These are phyloP conservation scores for Drosera spatulata DNA, from an alignment of 179 eudicot genomes.

Conservation along the genomic window DNA sequence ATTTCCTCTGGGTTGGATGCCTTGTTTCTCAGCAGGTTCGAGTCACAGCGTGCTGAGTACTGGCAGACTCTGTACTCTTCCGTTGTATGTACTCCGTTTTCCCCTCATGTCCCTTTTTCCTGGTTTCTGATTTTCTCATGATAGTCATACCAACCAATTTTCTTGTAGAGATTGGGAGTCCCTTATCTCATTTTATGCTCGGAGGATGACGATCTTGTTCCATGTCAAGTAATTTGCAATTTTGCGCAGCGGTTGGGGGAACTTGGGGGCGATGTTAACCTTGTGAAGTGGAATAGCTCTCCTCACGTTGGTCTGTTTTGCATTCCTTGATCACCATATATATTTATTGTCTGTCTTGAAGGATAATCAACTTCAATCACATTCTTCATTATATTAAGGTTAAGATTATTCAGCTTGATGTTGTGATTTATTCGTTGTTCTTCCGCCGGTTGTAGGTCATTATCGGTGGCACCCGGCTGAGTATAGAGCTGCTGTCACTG, in stretches of 20 bases:
- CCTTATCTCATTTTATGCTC: slow-evolving; percentile 4
- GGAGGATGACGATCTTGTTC: slow-evolving; percentile 90
- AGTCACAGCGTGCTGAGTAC: slow-evolving; percentile 87
- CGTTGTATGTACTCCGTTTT: slow-evolving; percentile 41
- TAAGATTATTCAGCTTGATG: too few relatives aligned
- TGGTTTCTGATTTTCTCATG: neutral
- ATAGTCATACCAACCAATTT: too few relatives aligned
- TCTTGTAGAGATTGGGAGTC: slow-evolving; percentile 15
- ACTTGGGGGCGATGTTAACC: slow-evolving; percentile 76
- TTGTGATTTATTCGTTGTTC: too few relatives aligned
- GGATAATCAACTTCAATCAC: too few relatives aligned
- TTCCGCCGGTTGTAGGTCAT: slow-evolving; percentile 36
- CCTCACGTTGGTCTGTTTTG: slow-evolving; percentile 71
- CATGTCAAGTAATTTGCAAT: slow-evolving; percentile 53
- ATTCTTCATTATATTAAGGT: too few relatives aligned
- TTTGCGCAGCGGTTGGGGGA: slow-evolving; percentile 56
- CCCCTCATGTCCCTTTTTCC: neutral
- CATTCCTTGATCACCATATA: neutral
- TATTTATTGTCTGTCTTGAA: too few relatives aligned
- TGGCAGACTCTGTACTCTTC: slow-evolving; percentile 95
- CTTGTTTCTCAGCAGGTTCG: slow-evolving; percentile 75
- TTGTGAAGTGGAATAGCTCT: slow-evolving; percentile 86
- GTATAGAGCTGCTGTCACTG: slow-evolving; percentile 62
- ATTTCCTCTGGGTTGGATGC: slow-evolving; percentile 72
- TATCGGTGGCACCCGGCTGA: slow-evolving; percentile 47